Conservation (phyloP, 2,329 filamentous ascomycete species). For the Phoma herbarum region DNA sequence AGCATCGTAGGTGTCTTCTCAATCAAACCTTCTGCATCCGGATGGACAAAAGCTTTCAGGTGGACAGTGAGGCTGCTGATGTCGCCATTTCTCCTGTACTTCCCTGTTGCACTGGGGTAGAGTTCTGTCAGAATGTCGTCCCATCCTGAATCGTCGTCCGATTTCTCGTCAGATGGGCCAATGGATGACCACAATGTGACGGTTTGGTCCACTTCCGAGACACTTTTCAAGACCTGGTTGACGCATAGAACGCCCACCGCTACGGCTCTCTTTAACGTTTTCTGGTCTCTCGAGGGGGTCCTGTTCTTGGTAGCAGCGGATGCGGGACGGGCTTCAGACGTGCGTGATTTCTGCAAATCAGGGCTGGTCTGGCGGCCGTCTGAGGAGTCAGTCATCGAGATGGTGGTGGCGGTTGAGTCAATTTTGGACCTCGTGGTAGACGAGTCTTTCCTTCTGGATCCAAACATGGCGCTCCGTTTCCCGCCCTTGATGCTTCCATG, state of each 20-base stretch:
- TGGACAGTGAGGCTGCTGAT: slow-evolving; percentile 83
- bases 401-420: neutral
- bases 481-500: slow-evolving; percentile 53
- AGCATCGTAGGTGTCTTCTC: slow-evolving; percentile 88
- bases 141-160: slow-evolving; percentile 70
- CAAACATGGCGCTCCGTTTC: slow-evolving; percentile 71
- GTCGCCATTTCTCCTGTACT: slow-evolving; percentile 75
- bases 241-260: slow-evolving; percentile 82
- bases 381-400: slow-evolving; percentile 22
- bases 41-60: slow-evolving; percentile 77
- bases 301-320: slow-evolving; percentile 42
- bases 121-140: slow-evolving; percentile 72
- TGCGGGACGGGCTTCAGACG: slow-evolving; percentile 38
- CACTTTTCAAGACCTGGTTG: slow-evolving; percentile 75
- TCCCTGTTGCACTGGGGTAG: slow-evolving; percentile 74
- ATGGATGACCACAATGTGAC: slow-evolving; percentile 79
- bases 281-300: slow-evolving; percentile 52
- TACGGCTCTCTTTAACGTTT: slow-evolving; percentile 71
- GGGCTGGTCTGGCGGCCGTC: slow-evolving; percentile 36
- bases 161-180: slow-evolving; percentile 39
- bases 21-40: slow-evolving; percentile 81
- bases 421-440: slow-evolving; percentile 24
- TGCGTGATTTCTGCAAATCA: slow-evolving; percentile 36
- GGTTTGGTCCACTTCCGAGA: slow-evolving; percentile 76
- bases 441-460: slow-evolving; percentile 63